Evolutionary conservation across 2,329 filamentous ascomycete genomes (phyloP).

Genomic region (Chrysosporium queenslandicum): DNA sequence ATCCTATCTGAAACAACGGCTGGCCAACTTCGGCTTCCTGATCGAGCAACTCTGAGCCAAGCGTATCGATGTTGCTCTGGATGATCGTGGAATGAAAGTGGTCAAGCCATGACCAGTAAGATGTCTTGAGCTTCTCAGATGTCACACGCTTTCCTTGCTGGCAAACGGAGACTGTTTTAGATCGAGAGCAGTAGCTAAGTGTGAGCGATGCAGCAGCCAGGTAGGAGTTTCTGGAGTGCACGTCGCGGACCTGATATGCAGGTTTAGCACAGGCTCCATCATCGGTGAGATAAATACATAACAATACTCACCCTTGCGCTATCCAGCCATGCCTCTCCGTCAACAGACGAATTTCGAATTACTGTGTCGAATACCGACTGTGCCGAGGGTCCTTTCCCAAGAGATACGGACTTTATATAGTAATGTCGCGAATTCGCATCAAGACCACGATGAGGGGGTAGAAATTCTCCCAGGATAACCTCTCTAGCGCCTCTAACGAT

Average conservation of each 20-base stretch:
- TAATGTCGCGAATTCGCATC: neutral
- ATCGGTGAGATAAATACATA: neutral
- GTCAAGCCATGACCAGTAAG: slow-evolving; percentile 16
- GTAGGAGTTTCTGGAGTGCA: slow-evolving; percentile 16
- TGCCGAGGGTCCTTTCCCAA: slow-evolving; percentile 13
- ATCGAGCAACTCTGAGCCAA: slow-evolving; percentile 8
- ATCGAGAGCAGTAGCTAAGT: slow-evolving; percentile 9
- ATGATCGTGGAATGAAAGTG: slow-evolving; percentile 12
- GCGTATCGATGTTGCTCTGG: slow-evolving; percentile 10
- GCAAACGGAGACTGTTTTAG: slow-evolving; percentile 8
- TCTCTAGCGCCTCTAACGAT: slow-evolving; percentile 12
- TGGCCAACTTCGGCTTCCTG: slow-evolving; percentile 15
- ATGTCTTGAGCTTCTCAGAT: slow-evolving; percentile 5
- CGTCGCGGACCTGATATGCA: slow-evolving; percentile 13
- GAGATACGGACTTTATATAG: slow-evolving; percentile 11
- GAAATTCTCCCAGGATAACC: neutral
- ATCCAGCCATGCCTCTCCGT: slow-evolving; percentile 16
- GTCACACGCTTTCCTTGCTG: slow-evolving; percentile 12
- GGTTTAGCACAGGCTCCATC: neutral
- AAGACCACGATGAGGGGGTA: neutral
- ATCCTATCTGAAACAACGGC: slow-evolving; percentile 14
- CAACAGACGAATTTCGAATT: slow-evolving; percentile 13
- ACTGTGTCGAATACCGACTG: slow-evolving; percentile 11
- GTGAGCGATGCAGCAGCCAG: slow-evolving; percentile 13
- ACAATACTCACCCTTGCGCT: slow-evolving; percentile 13